Base-by-base conservation (phyloP, 73 alveolate species). In the Paramecium tetraurelia region DNA sequence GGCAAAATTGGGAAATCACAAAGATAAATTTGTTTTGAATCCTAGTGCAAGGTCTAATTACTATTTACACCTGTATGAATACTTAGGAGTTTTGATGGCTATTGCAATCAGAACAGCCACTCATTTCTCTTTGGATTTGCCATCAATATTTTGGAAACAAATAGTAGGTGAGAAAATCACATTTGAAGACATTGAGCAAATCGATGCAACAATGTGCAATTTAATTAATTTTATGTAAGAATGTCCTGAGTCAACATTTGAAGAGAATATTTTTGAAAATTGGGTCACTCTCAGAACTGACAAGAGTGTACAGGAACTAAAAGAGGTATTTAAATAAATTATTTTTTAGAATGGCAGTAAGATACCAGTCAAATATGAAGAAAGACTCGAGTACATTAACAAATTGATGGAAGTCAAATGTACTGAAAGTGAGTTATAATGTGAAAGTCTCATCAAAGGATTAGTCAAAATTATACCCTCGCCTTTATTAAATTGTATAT, bases 11-110 rank as follows among this genome's bases (percentile, higher is more conserved):
- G 99, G 98, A 31, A 97, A 95, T 77, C 97, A 94, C 21, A 97
- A 96, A 83, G 99, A 97, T 92, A 96, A 97, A 77, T 98, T 86
- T 93, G 96, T 97, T 0, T 92, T 98, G 3, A 93, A 95, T 69
- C 99, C 99, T 5, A 93, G 96, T 8, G 76, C 93, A 18, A 96
- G 33, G 69, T 75, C 97, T 36, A 70, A 96, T n/a, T 71, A 94
- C 70, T 97, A 97, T 69, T 94, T 97, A 38, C 96, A 96, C 24
- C 96, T 94, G 71, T 97, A 89, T 92, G 99, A 98, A 86, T 98
- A 97, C 95, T 93, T 98, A 85, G 99, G 99, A 63, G 96, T 98
- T 48, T 93, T 98, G 86, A 97, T 98, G 99, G 99, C 99, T 27
- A 96, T 97, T 24, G 97, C 99, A 59, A 97, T 97, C 20, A 85